These are phyloP conservation scores for Yarrowia alimentaria DNA, from an alignment of 805 yeast species.

Conservation along the genomic window DNA sequence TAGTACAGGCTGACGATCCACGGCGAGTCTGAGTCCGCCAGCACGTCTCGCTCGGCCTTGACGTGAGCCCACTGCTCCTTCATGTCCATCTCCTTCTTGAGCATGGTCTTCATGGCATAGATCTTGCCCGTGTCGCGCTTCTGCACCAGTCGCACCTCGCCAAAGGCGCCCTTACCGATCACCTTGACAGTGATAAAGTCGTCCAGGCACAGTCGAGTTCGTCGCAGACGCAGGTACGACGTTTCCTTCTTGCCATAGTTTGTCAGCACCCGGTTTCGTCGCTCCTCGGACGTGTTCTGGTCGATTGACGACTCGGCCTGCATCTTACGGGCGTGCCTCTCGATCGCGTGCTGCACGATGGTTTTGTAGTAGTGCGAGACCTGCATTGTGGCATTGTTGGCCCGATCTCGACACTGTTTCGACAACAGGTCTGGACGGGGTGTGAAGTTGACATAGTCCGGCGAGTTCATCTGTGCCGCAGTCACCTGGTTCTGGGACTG, in stretches of 20 bases:
- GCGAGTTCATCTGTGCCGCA: no score
- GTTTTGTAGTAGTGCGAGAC: conserved; percentile 82
- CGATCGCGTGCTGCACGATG: conserved; percentile 88
- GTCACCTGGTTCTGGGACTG: neutral
- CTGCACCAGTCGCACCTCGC: conserved; percentile 93
- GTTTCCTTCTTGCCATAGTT: conserved; percentile 86
- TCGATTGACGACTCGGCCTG: conserved; percentile 73
- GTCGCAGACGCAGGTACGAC: conserved; percentile 75
- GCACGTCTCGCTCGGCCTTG: conserved; percentile 91
- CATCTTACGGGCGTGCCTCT: conserved; percentile 87
- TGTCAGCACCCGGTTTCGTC: conserved; percentile 76
- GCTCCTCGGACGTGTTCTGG: conserved; percentile 54
- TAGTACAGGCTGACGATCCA: conserved; percentile 84
- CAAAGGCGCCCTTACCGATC: conserved; percentile 96
- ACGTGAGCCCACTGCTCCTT: conserved; percentile 94
- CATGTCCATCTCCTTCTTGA: conserved; percentile 89
- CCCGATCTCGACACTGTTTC: conserved; percentile 74
- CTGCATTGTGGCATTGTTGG: conserved; percentile 77
- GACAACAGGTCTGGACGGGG: conserved; percentile 78
- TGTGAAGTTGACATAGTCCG: conserved; percentile 68
- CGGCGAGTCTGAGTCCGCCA: conserved; percentile 85
- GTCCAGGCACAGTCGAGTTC: conserved; percentile 77
- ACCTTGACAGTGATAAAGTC: conserved; percentile 89
- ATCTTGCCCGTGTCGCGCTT: conserved; percentile 88
- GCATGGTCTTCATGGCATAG: conserved; percentile 89